Evolutionary conservation across 2,329 filamentous ascomycete species (phyloP).

Genomic region (Amauroascus niger): DNA sequence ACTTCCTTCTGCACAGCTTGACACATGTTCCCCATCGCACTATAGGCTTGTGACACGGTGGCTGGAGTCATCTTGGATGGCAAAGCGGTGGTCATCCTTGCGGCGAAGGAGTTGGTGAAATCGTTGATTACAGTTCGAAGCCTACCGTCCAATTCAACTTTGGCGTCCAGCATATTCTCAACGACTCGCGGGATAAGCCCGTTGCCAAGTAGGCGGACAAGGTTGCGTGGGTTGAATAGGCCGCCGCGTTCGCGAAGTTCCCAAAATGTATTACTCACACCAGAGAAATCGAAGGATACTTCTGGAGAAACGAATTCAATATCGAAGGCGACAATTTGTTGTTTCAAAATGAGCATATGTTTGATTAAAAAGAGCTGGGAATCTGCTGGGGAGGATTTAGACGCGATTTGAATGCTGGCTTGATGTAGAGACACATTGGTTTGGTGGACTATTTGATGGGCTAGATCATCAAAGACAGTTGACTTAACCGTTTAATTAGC

Average conservation of each 20-base stretch:
- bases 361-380: slow-evolving; percentile 87
- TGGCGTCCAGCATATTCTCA: slow-evolving; percentile 62
- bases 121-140: slow-evolving; percentile 56
- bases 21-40: slow-evolving; percentile 42
- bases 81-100: slow-evolving; percentile 45
- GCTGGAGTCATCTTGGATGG: slow-evolving; percentile 21
- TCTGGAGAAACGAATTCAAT: slow-evolving; percentile 66
- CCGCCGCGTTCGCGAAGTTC: slow-evolving; percentile 56
- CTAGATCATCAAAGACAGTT: slow-evolving; percentile 60
- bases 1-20: slow-evolving; percentile 50
- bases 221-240: slow-evolving; percentile 55
- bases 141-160: slow-evolving; percentile 56
- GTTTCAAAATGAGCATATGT: slow-evolving; percentile 88
- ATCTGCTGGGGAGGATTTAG: slow-evolving; percentile 54
- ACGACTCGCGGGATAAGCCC: slow-evolving; percentile 56
- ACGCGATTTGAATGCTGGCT: slow-evolving; percentile 61
- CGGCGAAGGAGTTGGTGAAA: slow-evolving; percentile 51
- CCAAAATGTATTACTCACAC: slow-evolving; percentile 56
- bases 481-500: slow-evolving; percentile 36
- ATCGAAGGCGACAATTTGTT: slow-evolving; percentile 90
- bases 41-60: slow-evolving; percentile 12
- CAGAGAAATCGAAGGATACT: slow-evolving; percentile 57
- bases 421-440: slow-evolving; percentile 74
- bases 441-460: slow-evolving; percentile 77
- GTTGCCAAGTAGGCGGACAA: slow-evolving; percentile 50